Evolutionary conservation across 176 grass and related monocot species (phyloP).

Genomic region (Chloris gayana): DNA sequence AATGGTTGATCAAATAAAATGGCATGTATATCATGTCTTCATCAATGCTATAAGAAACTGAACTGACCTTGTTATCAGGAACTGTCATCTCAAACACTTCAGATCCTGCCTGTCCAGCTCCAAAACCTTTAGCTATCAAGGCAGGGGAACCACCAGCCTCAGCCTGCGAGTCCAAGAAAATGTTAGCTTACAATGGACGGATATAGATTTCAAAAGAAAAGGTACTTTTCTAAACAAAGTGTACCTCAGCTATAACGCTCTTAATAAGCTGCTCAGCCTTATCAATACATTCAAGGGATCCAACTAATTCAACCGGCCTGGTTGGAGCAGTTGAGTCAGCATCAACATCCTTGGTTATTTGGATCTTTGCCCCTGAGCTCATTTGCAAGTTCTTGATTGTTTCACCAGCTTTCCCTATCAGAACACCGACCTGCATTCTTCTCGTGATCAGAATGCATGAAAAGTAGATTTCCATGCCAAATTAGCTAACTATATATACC

Average conservation of each 20-base stretch:
- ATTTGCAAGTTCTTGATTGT: conserved; percentile 86
- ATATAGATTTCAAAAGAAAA: neutral
- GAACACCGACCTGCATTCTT: conserved; percentile 72
- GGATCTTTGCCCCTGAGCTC: conserved; percentile 85
- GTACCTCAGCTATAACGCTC: conserved; percentile 68
- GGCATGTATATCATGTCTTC: neutral
- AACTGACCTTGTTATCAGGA: conserved; percentile 80
- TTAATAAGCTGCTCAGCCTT: conserved; percentile 85
- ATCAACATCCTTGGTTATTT: conserved; percentile 86
- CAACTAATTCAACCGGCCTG: conserved; percentile 30
- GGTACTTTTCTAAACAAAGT: neutral
- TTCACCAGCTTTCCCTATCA: conserved; percentile 92
- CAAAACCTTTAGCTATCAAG: conserved; percentile 83
- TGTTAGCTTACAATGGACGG: neutral
- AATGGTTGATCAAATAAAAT: conserved; percentile 26
- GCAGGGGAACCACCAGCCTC: conserved; percentile 89
- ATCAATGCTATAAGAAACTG: neutral
- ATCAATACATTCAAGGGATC: conserved; percentile 64
- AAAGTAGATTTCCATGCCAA: neutral
- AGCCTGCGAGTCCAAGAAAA: conserved; percentile 42
- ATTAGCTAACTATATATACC: conserved; percentile 43
- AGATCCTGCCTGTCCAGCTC: conserved; percentile 63
- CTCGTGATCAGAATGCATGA: neutral
- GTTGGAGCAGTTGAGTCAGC: conserved; percentile 34
- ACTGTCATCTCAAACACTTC: conserved; percentile 91